Conservation (phyloP, 768 basidiomycete genomes). For the Leccinum arenicola region DNA sequence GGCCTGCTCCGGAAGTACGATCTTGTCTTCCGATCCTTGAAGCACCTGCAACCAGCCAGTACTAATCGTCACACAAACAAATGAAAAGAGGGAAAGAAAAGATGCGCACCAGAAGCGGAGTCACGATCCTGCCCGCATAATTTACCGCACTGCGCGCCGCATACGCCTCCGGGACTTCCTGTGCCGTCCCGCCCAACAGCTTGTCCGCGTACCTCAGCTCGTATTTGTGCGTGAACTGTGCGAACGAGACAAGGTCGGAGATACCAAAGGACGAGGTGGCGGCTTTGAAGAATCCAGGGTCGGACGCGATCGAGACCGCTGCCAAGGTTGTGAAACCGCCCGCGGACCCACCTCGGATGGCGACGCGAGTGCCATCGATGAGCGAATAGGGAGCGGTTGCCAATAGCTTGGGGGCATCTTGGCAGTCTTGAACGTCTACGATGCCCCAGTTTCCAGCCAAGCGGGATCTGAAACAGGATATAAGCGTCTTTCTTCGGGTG, state of each 20-base stretch:
- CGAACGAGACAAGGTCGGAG: constrained; percentile 56
- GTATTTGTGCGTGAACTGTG: constrained; percentile 70
- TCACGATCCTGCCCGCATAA: constrained; percentile 58
- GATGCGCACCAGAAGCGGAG: constrained; percentile 57
- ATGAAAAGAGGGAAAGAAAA: not conserved
- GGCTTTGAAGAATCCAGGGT: constrained; percentile 50
- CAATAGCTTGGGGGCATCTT: constrained; percentile 49
- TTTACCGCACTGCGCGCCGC: constrained; percentile 59
- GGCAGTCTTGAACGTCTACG: constrained; percentile 68
- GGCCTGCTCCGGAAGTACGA: constrained; percentile 70
- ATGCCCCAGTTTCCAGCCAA: constrained; percentile 71
- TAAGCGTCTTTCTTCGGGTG: not conserved
- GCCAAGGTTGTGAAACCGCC: constrained; percentile 71
- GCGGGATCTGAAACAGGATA: constrained; percentile 36
- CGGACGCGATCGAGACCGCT: constrained; percentile 40
- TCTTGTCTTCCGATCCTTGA: constrained; percentile 59
- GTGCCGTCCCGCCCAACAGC: constrained; percentile 60
- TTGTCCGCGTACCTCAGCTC: constrained; percentile 57
- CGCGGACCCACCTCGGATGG: constrained; percentile 70
- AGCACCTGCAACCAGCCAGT: constrained; percentile 44
- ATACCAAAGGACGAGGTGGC: constrained; percentile 69
- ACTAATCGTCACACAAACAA: not conserved
- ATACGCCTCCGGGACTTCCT: constrained; percentile 56
- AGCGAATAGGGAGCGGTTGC: constrained; percentile 45
- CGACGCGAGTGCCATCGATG: constrained; percentile 60